Conservation (phyloP, 345 rosid species). For the Euphorbia pulcherrima region DNA sequence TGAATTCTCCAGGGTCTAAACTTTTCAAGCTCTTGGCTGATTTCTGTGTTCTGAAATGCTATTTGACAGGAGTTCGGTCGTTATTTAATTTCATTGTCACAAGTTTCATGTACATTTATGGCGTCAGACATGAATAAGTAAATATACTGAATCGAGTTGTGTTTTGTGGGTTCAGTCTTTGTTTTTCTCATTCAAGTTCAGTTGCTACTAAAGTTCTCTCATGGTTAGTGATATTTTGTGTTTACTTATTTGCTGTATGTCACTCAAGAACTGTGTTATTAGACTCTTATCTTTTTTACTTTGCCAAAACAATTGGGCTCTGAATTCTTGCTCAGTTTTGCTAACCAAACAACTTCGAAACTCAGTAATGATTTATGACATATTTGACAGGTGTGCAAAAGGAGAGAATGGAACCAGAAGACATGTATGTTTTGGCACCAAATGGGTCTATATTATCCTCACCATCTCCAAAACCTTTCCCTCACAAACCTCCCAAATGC, state of each 20-base stretch:
- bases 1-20: background rate
- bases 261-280: background rate
- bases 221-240: background rate
- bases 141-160: background rate
- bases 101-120: background rate
- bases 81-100: background rate
- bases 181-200: background rate
- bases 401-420: slow-evolving; percentile 95
- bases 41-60: slow-evolving; percentile 2
- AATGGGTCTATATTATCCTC: slow-evolving; percentile 55
- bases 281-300: background rate
- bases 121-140: background rate
- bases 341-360: background rate
- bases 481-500: slow-evolving; percentile 84
- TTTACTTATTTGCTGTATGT: background rate
- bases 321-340: background rate
- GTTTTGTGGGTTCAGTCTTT: background rate
- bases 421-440: slow-evolving; percentile 75
- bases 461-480: slow-evolving; percentile 82
- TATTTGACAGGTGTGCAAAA: slow-evolving; percentile 81
- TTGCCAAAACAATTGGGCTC: background rate
- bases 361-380: slow-evolving; percentile 7
- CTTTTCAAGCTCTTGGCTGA: background rate
- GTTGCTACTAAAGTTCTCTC: background rate
- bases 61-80: background rate